Percentiles rank a stretch among this genome's conserved stretches.
Conservation (phyloP, 1,284 basidiomycete species). For the Trichosporon asahii region DNA sequence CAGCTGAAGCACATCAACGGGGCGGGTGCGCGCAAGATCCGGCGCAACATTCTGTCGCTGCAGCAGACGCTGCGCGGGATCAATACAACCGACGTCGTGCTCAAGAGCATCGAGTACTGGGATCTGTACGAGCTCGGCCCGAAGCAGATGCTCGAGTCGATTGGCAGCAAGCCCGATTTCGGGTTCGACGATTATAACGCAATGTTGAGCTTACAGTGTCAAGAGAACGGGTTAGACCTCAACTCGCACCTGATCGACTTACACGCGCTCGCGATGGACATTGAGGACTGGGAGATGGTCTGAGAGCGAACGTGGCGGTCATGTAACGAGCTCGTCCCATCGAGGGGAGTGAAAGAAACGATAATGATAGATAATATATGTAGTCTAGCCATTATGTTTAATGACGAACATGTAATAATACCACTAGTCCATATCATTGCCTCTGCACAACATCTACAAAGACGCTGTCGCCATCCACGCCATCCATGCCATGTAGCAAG, state of each 20-base stretch:
- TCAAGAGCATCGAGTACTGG: slow-evolving; percentile 75
- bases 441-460: no score
- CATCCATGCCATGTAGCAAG: not conserved
- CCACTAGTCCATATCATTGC: not conserved
- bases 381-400: slow-evolving; percentile 1
- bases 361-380: not conserved
- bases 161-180: slow-evolving; percentile 64
- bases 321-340: not conserved
- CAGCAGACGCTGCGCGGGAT: slow-evolving; percentile 89
- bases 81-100: slow-evolving; percentile 62
- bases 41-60: slow-evolving; percentile 83
- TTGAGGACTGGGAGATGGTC: slow-evolving; percentile 21
- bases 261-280: slow-evolving; percentile 45
- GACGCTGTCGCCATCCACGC: not conserved
- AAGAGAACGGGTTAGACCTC: slow-evolving; percentile 58
- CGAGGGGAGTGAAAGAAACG: not conserved
- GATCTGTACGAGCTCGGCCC: slow-evolving; percentile 70
- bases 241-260: slow-evolving; percentile 52
- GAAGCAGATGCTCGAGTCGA: slow-evolving; percentile 67
- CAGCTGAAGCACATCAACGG: slow-evolving; percentile 68
- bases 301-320: not conserved
- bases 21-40: slow-evolving; percentile 81
- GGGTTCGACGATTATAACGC: slow-evolving; percentile 86
- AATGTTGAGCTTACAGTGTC: slow-evolving; percentile 82
- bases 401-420: slow-evolving; percentile 2